A percentile compares a stretch with the other conserved stretches of the same genome.
These are phyloP conservation scores for Purshia tridentata DNA, from an alignment of 306 rosid genomes.

Conservation along the genomic window DNA sequence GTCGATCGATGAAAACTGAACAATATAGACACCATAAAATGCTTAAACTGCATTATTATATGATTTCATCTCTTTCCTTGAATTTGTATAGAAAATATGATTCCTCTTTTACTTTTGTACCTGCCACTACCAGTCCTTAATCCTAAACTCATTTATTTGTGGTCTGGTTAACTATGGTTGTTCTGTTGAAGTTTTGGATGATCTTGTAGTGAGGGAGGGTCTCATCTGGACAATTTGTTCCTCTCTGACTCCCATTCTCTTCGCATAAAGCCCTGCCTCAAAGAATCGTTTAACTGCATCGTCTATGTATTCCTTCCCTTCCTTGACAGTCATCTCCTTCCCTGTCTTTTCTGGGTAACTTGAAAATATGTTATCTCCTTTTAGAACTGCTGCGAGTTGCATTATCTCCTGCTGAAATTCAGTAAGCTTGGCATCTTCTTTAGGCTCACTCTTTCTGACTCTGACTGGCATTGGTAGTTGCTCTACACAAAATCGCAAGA, in stretches of 20 bases:
- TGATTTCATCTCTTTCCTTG: background rate
- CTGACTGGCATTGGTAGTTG: conserved; percentile 56
- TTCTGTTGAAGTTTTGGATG: conserved; percentile 18
- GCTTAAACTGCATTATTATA: background rate
- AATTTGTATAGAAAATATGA: background rate
- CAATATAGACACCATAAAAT: background rate
- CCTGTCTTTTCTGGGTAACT: conserved; percentile 60
- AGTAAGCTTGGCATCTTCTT: conserved; percentile 51
- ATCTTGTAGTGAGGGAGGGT: conserved; percentile 79
- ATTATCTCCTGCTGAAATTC: conserved; percentile 84
- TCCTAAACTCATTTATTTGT: background rate
- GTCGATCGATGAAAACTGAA: background rate
- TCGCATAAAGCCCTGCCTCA: conserved; percentile 66
- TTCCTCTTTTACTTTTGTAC: background rate
- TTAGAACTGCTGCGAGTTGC: conserved; percentile 76
- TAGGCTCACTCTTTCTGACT: conserved; percentile 51
- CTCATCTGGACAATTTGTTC: conserved; percentile 83
- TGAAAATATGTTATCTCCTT: conserved; percentile 66
- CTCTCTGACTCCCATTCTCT: conserved; percentile 71
- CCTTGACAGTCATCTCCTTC: conserved; percentile 64
- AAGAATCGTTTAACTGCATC: conserved; percentile 67
- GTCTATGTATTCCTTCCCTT: conserved; percentile 70
- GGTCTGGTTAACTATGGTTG: conserved; percentile 17
- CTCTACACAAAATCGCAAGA: conserved; percentile 36
- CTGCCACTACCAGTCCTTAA: background rate